phyloP scores from a whole-genome alignment of 139 green algal species.

The Diplosphaera chodatii region DNA sequence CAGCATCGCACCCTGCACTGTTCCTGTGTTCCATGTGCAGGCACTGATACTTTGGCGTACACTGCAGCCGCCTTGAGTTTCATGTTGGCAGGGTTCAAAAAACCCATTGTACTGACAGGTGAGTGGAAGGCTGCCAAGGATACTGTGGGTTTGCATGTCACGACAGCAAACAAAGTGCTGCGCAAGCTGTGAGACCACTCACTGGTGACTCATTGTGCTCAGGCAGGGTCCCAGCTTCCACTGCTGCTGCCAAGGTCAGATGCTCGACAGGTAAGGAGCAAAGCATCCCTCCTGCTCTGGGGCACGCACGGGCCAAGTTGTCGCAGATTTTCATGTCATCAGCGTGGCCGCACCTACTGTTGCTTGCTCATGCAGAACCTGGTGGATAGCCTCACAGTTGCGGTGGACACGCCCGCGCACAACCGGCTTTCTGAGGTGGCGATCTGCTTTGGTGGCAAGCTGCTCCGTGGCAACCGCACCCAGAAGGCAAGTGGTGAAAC shows the following conservation, averaged over 20 bases:
- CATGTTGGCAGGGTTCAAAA: slow-evolving; percentile 73
- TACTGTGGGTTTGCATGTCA: too few relatives aligned
- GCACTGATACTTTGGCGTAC: slow-evolving; percentile 88
- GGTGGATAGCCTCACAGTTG: neutral
- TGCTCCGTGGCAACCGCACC: slow-evolving; percentile 81
- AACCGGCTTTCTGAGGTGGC: slow-evolving; percentile 57
- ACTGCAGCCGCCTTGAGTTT: slow-evolving; percentile 79
- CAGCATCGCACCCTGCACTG: too few relatives aligned
- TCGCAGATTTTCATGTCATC: too few relatives aligned
- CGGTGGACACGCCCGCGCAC: neutral
- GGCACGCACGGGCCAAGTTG: too few relatives aligned
- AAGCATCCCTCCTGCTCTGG: too few relatives aligned
- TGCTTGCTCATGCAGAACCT: neutral
- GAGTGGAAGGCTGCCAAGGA: too few relatives aligned
- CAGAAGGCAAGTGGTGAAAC: slow-evolving; percentile 48
- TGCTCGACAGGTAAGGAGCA: slow-evolving; percentile 65
- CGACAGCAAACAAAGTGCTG: too few relatives aligned
- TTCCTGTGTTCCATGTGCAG: too few relatives aligned
- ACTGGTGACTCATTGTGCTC: too few relatives aligned
- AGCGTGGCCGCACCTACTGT: too few relatives aligned
- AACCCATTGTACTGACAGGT: slow-evolving; percentile 66
- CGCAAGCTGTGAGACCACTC: too few relatives aligned
- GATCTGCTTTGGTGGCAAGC: slow-evolving; percentile 83
- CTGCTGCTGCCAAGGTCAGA: slow-evolving; percentile 74
- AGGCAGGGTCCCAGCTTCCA: slow-evolving; percentile 71